Evolutionary conservation across 1,284 basidiomycete species (phyloP), one percentile per base, ranked within the genome.

Genomic region (Porogramme epimiltina): DNA sequence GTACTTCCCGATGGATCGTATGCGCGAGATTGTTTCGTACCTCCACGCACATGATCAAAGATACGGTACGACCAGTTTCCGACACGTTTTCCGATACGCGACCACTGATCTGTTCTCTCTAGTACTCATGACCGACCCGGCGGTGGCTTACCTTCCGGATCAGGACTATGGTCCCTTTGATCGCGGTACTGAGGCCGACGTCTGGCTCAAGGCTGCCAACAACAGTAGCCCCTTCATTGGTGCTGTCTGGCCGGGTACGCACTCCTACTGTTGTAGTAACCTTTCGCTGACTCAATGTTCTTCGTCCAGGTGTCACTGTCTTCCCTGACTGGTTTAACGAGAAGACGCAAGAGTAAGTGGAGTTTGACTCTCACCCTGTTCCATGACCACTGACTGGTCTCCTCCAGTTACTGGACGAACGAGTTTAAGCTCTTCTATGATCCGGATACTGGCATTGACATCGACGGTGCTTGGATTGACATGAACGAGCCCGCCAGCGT

Each of bases 91-190:
- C 8, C 13, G 13, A 6, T 31, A 6, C 28, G 13, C 28, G 28
- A 10, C 16, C n/a, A 40, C 19, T 19, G n/a, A 19, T 48, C 45
- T 22, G 22, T 33, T 28, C 24, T 42, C 38, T 37, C 8, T 47
- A 2, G 83, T 88, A 22, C 64, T 88, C 41, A 89, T 89, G 86
- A 86, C 84, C 2, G 87, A 90, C 64, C 87, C 87, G n/a, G 85
- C 86, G 2, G 74, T 87, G 0, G 83, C 76, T 0, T 80, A 78
- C 51, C 60, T 77, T 10, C 77, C 80, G 1, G 71, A 69, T 18
- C 66, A 76, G 41, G 72, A 65, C 25, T 87, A 88, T 55, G 74
- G 68, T 2, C 66, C 85, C 0, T 89, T 79, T 57, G 73, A 82
- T 47, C 74, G 79, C 28, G 87, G 87, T 9, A 72, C 76, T 2